Base-by-base conservation (phyloP, 345 rosid species). In the Camelina hispida region DNA sequence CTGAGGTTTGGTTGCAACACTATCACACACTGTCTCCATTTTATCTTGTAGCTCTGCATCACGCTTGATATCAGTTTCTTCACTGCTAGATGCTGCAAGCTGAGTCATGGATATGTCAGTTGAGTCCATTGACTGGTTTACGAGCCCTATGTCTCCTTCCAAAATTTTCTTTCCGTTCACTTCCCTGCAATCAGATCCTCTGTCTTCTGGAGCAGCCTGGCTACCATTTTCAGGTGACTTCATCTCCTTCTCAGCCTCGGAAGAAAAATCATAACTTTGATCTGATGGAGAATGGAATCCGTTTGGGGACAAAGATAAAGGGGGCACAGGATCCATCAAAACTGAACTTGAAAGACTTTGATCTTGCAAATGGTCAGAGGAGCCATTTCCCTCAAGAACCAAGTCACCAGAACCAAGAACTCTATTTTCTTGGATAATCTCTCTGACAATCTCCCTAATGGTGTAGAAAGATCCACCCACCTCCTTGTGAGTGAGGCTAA, bases 401-500 rank as follows among this genome's bases (percentile, higher is more conserved):
- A 75, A 76, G 81, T 87, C 89, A 48, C 84, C 93, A 81, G 97
- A 88, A 69, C 99, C 97, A 67, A 95, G 85, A 48, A 92, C 97
- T 75, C 93, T 88, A 82, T 95, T 95, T 81, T 90, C 99, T 84
- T 95, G 99, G 72, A 95, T 95, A 12, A 95, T 81, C 84, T 95
- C 99, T 17, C 99, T 88, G 46, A 95, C 91, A 82, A 95, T 91
- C 87, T 95, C 99, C 56, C 99, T 80, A 12, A 95, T 81, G 1
- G 89, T 95, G 79, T 95, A 95, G 83, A 95, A 95, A 51, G 99
- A 91, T 6, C 97, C 99, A 64, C 97, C 99, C 38, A 92, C 96
- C 86, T 90, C 93, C 84, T 85, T 92, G 73, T 95, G 99, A 11
- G 97, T 89, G 65, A 95, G 93, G 64, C 81, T 90, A 68, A 90